phyloP scores from a whole-genome alignment of 371 early-diverging fungal species.

The Funneliformis caledonium region DNA sequence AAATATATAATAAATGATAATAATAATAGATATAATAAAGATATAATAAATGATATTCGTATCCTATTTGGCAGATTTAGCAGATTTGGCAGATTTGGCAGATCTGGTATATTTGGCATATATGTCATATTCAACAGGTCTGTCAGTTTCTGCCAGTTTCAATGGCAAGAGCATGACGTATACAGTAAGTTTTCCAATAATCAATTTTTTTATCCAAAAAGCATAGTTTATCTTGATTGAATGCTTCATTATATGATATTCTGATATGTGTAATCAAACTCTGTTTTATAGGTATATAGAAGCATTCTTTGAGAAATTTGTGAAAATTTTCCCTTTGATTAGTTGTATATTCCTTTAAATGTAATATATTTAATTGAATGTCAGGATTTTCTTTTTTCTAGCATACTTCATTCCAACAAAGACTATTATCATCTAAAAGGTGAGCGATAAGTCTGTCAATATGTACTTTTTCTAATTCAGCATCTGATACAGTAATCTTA shows the following conservation, averaged over 20 bases:
- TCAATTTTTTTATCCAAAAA: constrained; percentile 9
- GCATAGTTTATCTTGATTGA: neutral
- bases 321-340: neutral
- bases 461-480: neutral
- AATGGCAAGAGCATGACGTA: too few relatives aligned
- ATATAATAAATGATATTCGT: too few relatives aligned
- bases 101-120: too few relatives aligned
- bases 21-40: too few relatives aligned
- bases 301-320: neutral
- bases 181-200: neutral
- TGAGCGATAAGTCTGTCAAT: neutral
- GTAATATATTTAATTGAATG: neutral
- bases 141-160: too few relatives aligned
- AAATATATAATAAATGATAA: too few relatives aligned
- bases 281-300: neutral
- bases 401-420: neutral
- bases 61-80: too few relatives aligned
- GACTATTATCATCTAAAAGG: neutral
- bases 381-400: constrained; percentile 13
- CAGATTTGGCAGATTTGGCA: too few relatives aligned
- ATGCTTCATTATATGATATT: constrained; percentile 1
- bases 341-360: neutral
- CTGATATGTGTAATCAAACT: neutral
- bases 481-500: neutral
- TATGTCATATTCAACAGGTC: too few relatives aligned